Conservation (phyloP, 108 stramenopile species). For the Stephanodiscus minutulus region DNA sequence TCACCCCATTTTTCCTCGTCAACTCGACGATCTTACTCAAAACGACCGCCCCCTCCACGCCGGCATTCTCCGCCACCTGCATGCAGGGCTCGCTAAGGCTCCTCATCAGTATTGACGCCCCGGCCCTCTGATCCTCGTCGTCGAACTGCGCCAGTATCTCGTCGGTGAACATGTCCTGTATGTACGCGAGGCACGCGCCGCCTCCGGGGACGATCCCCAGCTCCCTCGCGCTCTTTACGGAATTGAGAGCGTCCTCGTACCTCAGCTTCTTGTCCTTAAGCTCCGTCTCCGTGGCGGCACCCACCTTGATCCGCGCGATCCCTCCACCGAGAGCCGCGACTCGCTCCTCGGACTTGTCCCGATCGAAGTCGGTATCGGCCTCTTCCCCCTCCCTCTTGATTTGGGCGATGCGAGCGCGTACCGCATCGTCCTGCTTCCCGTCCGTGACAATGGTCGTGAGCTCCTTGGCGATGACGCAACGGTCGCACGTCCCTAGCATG, state of each 20-base stretch:
- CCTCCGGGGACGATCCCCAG: conserved; percentile 97
- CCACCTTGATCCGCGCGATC: conserved; percentile 97
- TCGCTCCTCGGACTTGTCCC: conserved; percentile 92
- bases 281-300: conserved; percentile 98
- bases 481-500: conserved; percentile 95
- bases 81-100: conserved; percentile 86
- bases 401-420: conserved; percentile 86
- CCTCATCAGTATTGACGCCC: conserved; percentile 87
- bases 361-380: conserved; percentile 92
- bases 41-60: conserved; percentile 95
- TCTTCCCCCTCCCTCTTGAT: conserved; percentile 85
- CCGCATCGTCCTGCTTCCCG: conserved; percentile 87
- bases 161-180: conserved; percentile 66
- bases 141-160: conserved; percentile 82
- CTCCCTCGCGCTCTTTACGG: conserved; percentile 89
- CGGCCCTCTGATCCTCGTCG: conserved; percentile 88
- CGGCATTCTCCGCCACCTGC: conserved; percentile 95
- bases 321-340: conserved; percentile 96
- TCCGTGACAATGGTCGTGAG: conserved; percentile 94
- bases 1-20: conserved; percentile 77
- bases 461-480: conserved; percentile 93
- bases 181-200: conserved; percentile 87
- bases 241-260: conserved; percentile 97
- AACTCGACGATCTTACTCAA: conserved; percentile 87
- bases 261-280: conserved; percentile 98